Evolutionary conservation across 192 early-diverging fungal genomes (phyloP), one percentile per base, ranked within the genome.

Genomic region (Piromyces sp.): DNA sequence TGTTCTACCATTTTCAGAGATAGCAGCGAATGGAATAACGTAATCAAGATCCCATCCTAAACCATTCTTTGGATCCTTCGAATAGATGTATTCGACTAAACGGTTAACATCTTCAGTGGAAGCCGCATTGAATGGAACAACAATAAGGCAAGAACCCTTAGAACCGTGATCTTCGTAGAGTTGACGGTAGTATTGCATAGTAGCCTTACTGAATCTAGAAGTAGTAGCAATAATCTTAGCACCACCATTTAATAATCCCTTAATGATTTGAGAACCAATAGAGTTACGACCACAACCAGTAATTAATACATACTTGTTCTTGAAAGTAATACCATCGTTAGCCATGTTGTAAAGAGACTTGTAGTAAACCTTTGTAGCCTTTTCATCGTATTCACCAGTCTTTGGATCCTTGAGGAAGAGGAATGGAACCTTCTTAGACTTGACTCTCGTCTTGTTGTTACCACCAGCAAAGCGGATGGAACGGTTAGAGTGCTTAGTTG

Each of bases 91-190:
- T 82, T 94, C 88, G 79, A 97, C 89, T 17, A 98, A 86, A n/a
- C 88, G 86, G 51, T 88, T 86, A 12, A 93, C 89, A 86, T 98
- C 97, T 86, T 94, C 92, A 83, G 90, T 88, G 7, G 96, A 96
- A 40, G 91, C 96, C 83, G 93, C 94, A 87, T 98, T 98, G 88
- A 98, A 98, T 19, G 97, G 96, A 30, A 97, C 95, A 40, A 98
- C 91, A 36, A 95, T 89, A 78, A 98, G 89, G 19, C 89, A 85
- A 5, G 94, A 94, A 30, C 94, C 94, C 83, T 94, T 93, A 42
- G 96, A 91, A n/a, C 97, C 97, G 85, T 94, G 91, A 29, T 86
- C 87, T 84, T 96, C 92, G 89, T 95, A 98, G 81, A 98, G 93
- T 58, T 88, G 86, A 81, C 94, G 93, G 90, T 94, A 98, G 85